Base-by-base conservation (phyloP, 179 eudicot genomes). In the Silene coronaria region DNA sequence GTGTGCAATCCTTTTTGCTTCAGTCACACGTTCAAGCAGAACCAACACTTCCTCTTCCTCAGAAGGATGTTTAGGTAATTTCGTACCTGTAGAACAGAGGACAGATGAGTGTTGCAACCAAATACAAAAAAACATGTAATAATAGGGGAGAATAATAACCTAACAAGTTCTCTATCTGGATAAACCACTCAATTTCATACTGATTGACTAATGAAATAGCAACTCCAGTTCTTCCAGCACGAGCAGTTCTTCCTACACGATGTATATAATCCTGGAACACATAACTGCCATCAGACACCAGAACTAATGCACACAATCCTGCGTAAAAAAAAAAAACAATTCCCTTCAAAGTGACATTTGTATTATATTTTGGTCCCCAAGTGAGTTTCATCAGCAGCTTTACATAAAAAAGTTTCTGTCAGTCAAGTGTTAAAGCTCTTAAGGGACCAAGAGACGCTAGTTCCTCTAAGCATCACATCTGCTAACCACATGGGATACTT, bases 181-280 rank as follows among this genome's bases (percentile, higher is more conserved):
- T 21, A 81, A 86, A 94, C 88, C 87, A 87, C 81, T 85, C 91
- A 60, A 90, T 36, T 83, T 92, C 96, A 26, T 94, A 89, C 81
- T 94, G 98, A 77, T 86, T 90, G 42, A 94, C 90, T 55, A 92
- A 76, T 26, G 96, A 94, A 73, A 94, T 82, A 42, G 91, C 96
- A 80, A 94, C 86, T 34, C 98, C 97, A 36, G 96, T 82, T 63
- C 97, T 91, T 63, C 97, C 98, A 51, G 98, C 98, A 75, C 97
- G 92, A 77, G 98, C 98, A 42, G 97, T 94, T 89, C 96, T 92
- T 79, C 98, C 98, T n/a, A 94, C 97, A 53, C 96, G 84, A 76
- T 94, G 98, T 76, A 92, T 92, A 74, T 94, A 91, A 82, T 90
- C 94, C 97, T 91, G 82, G 77, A 82, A 6, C 24, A 16, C 26